phyloP scores from a whole-genome alignment of 2,329 filamentous ascomycete species.

The Tolypocladium tropicale region DNA sequence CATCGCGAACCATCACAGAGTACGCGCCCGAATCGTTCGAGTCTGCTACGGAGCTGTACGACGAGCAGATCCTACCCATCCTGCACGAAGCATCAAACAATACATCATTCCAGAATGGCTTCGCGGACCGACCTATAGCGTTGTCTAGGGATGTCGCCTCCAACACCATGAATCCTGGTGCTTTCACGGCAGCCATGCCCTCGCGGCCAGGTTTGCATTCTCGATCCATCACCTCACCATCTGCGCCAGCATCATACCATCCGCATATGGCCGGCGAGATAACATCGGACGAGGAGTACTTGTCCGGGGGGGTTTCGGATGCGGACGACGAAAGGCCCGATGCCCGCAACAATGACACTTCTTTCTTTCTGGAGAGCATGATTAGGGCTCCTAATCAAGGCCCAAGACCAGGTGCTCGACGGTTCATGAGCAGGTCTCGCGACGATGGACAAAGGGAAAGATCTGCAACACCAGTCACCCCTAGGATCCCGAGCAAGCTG shows the following conservation, averaged over 20 bases:
- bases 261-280: constrained; percentile 46
- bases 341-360: constrained; percentile 29
- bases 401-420: constrained; percentile 33
- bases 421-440: constrained; percentile 19
- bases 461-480: constrained; percentile 28
- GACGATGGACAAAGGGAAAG: constrained; percentile 22
- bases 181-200: constrained; percentile 36
- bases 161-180: constrained; percentile 53
- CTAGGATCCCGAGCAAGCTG: constrained; percentile 26
- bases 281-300: constrained; percentile 66
- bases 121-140: constrained; percentile 60
- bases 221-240: constrained; percentile 77
- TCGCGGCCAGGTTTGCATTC: constrained; percentile 62
- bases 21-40: constrained; percentile 58
- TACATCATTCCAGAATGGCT: constrained; percentile 78
- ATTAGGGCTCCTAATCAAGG: constrained; percentile 48
- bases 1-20: constrained; percentile 53
- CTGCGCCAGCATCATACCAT: constrained; percentile 44
- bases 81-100: constrained; percentile 76
- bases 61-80: constrained; percentile 86
- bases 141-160: constrained; percentile 49
- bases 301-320: constrained; percentile 70
- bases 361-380: constrained; percentile 51
- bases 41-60: constrained; percentile 73
- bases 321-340: constrained; percentile 49